These are phyloP conservation scores for Phaeophleospora eucalypticola DNA, from an alignment of 2,329 filamentous ascomycete species.

Conservation along the genomic window DNA sequence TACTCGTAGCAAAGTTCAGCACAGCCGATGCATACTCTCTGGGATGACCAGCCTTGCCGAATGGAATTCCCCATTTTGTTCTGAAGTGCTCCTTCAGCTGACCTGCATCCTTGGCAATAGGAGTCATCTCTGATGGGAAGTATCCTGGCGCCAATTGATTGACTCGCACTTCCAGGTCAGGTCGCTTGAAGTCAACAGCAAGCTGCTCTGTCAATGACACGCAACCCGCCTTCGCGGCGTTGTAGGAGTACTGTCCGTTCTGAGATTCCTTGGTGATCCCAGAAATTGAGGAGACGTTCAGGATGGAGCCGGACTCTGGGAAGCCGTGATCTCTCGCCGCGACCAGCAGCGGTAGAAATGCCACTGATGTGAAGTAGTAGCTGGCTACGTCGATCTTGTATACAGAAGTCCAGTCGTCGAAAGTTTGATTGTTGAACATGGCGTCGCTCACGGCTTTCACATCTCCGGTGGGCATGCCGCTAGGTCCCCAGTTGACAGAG, in stretches of 20 bases:
- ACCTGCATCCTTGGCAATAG: conserved; percentile 45
- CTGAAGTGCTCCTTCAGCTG: conserved; percentile 47
- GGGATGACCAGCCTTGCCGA: conserved; percentile 37
- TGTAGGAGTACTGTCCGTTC: conserved; percentile 44
- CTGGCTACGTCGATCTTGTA: conserved; percentile 45
- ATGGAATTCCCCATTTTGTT: conserved; percentile 36
- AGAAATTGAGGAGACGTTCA: conserved; percentile 45
- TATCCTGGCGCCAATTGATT: conserved; percentile 56
- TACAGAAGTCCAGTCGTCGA: conserved; percentile 42
- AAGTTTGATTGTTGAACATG: conserved; percentile 41
- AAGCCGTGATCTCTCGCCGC: conserved; percentile 41
- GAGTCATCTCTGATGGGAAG: conserved; percentile 57
- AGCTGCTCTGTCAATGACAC: conserved; percentile 56
- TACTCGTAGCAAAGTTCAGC: conserved; percentile 50
- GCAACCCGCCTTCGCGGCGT: conserved; percentile 47
- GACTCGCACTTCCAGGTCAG: conserved; percentile 50
- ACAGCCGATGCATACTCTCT: conserved; percentile 53
- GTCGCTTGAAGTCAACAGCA: conserved; percentile 48
- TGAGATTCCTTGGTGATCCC: conserved; percentile 44
- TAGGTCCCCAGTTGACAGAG: conserved; percentile 25
- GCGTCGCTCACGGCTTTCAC: conserved; percentile 56
- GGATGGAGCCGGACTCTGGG: conserved; percentile 38
- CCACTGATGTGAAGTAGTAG: conserved; percentile 43
- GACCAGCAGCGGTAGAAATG: conserved; percentile 43
- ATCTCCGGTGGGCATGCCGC: conserved; percentile 22